Conservation (phyloP, 2,329 filamentous ascomycete species). For the Alternaria viburni region DNA sequence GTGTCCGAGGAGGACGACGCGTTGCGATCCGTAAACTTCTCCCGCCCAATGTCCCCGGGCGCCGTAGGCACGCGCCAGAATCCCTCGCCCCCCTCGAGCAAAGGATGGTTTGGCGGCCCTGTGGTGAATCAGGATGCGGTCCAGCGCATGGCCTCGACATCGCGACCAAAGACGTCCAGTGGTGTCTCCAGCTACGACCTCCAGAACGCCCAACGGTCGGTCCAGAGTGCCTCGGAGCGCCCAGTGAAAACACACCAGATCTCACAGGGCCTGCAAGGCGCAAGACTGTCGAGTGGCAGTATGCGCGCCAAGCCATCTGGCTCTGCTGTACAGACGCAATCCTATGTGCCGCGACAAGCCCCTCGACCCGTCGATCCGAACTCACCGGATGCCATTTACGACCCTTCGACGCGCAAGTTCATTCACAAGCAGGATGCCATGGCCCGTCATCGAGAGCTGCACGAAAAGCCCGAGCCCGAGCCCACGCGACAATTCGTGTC, state of each 20-base stretch:
- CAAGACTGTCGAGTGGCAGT: conserved; percentile 57
- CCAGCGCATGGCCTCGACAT: conserved; percentile 34
- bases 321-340: conserved; percentile 50
- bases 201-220: conserved; percentile 36
- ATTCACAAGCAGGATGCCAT: conserved; percentile 47
- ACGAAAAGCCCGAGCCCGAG: conserved; percentile 31
- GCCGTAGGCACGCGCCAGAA: conserved; percentile 14
- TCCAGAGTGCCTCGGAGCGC: conserved; percentile 45
- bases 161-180: conserved; percentile 37
- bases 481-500: conserved; percentile 26
- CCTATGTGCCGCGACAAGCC: conserved; percentile 20
- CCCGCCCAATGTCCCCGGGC: conserved; percentile 57
- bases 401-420: conserved; percentile 46
- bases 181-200: conserved; percentile 26
- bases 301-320: conserved; percentile 59
- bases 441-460: conserved; percentile 39
- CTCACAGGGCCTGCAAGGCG: conserved; percentile 45
- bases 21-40: conserved; percentile 60
- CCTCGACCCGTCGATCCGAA: conserved; percentile 43
- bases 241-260: conserved; percentile 52
- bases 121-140: conserved; percentile 40
- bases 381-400: conserved; percentile 45
- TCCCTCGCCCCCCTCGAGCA: conserved; percentile 22
- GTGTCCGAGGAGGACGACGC: conserved; percentile 54
- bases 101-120: conserved; percentile 50